Conservation (phyloP, 352 stramenopile species). For the Blastocystis sp. region DNA sequence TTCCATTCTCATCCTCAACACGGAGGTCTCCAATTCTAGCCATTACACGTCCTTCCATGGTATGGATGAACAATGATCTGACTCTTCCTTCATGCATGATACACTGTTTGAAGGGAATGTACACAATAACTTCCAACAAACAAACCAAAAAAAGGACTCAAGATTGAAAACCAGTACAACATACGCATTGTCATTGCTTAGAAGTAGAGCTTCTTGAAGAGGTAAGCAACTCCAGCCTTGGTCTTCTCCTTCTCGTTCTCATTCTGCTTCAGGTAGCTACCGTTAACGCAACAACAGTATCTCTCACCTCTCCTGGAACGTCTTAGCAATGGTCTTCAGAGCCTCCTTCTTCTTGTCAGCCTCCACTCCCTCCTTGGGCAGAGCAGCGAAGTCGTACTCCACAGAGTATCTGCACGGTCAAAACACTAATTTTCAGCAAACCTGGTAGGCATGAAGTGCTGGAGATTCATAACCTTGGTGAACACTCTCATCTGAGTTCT, state of each 20-base stretch:
- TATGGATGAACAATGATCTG: neutral
- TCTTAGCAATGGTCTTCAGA: slow-evolving; percentile 47
- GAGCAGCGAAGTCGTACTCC: slow-evolving; percentile 27
- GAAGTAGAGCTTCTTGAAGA: slow-evolving; percentile 6
- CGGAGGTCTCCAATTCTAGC: neutral
- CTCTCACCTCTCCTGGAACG: slow-evolving; percentile 21
- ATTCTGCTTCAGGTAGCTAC: slow-evolving; percentile 56
- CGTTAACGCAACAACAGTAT: neutral
- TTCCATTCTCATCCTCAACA: slow-evolving; percentile 30
- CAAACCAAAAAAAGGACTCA: neutral
- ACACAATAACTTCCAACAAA: neutral
- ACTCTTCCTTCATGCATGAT: neutral
- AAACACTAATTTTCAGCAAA: neutral
- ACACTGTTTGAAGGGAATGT: neutral
- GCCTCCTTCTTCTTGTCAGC: slow-evolving; percentile 35
- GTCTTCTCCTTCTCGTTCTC: slow-evolving; percentile 55
- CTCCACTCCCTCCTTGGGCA: slow-evolving; percentile 1
- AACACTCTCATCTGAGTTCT: slow-evolving; percentile 56
- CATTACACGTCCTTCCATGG: too few species aligned
- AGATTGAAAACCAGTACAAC: neutral
- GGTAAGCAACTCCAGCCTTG: slow-evolving; percentile 41
- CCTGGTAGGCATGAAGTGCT: slow-evolving; percentile 58
- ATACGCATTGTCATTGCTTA: too few species aligned
- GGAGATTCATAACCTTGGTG: slow-evolving; percentile 58
- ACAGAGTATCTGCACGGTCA: slow-evolving; percentile 47